phyloP scores from a whole-genome alignment of 257 asterid genomes.

The Osmanthus fragrans region DNA sequence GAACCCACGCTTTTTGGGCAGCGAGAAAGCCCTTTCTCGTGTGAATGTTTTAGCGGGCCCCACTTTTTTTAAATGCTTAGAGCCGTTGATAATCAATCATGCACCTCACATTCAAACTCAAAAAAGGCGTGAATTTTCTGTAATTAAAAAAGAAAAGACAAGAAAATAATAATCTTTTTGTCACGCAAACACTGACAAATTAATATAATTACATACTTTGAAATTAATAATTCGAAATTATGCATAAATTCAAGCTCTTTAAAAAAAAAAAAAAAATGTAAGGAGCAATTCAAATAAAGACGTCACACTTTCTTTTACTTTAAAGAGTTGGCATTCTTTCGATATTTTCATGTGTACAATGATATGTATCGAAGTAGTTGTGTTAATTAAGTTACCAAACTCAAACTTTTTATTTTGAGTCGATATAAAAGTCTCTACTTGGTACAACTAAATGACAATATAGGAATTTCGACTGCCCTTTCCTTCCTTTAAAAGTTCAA shows the following conservation, averaged over 20 bases:
- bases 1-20: slow-evolving; percentile 3
- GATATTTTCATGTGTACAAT: no score
- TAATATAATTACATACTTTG: not conserved
- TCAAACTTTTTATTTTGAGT: no score
- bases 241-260: not conserved
- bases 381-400: no score
- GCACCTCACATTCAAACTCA: slow-evolving; percentile 47
- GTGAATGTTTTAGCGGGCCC: slow-evolving; percentile 24
- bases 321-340: no score
- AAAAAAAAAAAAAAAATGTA: no score
- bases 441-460: no score
- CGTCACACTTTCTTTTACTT: no score
- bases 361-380: no score
- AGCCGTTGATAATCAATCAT: slow-evolving; percentile 63
- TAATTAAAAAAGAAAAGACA: not conserved
- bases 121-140: slow-evolving; percentile 5
- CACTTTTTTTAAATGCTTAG: slow-evolving; percentile 18
- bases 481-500: not conserved
- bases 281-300: not conserved
- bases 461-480: not conserved
- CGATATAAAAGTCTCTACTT: no score
- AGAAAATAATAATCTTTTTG: not conserved
- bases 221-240: no score
- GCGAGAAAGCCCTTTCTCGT: slow-evolving; percentile 32
- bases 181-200: not conserved